A percentile compares a stretch with the other conserved stretches of the same genome.
Evolutionary conservation across 768 basidiomycete species (phyloP).

Genomic region (Xerocomellus amylosporus): DNA sequence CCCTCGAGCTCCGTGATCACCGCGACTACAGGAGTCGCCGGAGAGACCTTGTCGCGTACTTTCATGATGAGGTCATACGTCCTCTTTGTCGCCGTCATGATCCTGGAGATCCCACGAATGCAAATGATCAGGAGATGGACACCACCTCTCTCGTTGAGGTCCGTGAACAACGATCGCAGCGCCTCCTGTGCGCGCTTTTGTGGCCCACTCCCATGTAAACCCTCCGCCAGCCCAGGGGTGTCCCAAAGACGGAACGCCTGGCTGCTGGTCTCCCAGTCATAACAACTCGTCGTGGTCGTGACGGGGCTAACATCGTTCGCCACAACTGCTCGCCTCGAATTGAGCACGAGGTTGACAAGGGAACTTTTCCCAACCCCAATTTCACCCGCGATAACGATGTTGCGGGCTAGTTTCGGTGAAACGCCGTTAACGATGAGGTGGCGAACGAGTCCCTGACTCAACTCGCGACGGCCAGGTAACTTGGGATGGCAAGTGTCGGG

Average conservation of each 20-base stretch:
- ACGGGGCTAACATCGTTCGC: slow-evolving; percentile 18
- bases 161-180: slow-evolving; percentile 19
- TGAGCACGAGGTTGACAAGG: slow-evolving; percentile 26
- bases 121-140: slow-evolving; percentile 29
- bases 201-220: slow-evolving; percentile 11
- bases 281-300: slow-evolving; percentile 11
- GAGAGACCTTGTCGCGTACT: slow-evolving; percentile 15
- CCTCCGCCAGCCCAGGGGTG: slow-evolving; percentile 31
- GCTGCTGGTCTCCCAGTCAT: slow-evolving; percentile 12
- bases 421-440: slow-evolving; percentile 16
- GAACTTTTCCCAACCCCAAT: slow-evolving; percentile 31
- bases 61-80: slow-evolving; percentile 18
- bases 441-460: slow-evolving; percentile 17
- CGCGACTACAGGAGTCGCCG: slow-evolving; percentile 23
- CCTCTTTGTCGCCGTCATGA: slow-evolving; percentile 16
- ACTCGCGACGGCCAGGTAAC: slow-evolving; percentile 16
- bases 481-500: slow-evolving; percentile 22
- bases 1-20: slow-evolving; percentile 34
- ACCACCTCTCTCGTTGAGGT: slow-evolving; percentile 21
- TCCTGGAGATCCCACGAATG: slow-evolving; percentile 20
- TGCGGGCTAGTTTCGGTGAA: slow-evolving; percentile 21
- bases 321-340: slow-evolving; percentile 17
- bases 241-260: slow-evolving; percentile 28
- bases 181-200: slow-evolving; percentile 21
- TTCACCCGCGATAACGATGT: slow-evolving; percentile 27